These are phyloP conservation scores for Colletotrichum aenigma DNA, from an alignment of 2,329 filamentous ascomycete genomes.

Conservation along the genomic window DNA sequence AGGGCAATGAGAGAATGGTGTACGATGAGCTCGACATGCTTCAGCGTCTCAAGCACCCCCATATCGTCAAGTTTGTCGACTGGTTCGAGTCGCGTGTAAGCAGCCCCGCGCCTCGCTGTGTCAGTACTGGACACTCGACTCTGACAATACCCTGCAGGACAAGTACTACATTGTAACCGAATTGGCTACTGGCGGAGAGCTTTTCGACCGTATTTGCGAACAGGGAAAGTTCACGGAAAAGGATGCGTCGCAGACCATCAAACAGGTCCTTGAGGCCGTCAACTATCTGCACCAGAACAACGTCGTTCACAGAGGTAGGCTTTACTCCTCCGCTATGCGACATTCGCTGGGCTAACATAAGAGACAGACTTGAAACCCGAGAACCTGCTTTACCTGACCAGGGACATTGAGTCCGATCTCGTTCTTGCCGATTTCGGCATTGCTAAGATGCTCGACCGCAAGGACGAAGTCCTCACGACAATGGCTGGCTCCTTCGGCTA, in stretches of 20 bases:
- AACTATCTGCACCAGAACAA: constrained; percentile 94
- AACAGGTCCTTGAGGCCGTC: constrained; percentile 90
- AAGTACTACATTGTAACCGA: constrained; percentile 99
- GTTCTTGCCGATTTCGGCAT: constrained; percentile 98
- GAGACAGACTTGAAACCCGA: constrained; percentile 90
- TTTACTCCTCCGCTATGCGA: neutral
- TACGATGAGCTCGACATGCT: constrained; percentile 96
- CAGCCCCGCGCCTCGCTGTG: neutral
- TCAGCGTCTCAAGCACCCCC: constrained; percentile 86
- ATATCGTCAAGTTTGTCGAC: constrained; percentile 97
- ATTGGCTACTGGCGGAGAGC: constrained; percentile 90
- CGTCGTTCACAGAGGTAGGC: constrained; percentile 88
- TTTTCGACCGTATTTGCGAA: constrained; percentile 98
- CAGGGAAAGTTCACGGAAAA: constrained; percentile 98
- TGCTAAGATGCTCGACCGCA: constrained; percentile 93
- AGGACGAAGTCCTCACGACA: constrained; percentile 90
- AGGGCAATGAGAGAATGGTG: constrained; percentile 98
- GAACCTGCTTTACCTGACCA: constrained; percentile 92
- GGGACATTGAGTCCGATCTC: constrained; percentile 77
- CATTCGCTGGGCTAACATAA: constrained; percentile 11
- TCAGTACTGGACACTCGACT: neutral
- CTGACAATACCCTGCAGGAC: constrained; percentile 62
- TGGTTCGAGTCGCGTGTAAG: constrained; percentile 98
- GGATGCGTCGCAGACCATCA: constrained; percentile 94
- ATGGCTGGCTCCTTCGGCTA: constrained; percentile 99